These are phyloP conservation scores for Fraxinus latifolia DNA, from an alignment of 305 asterid genomes.

Conservation along the genomic window DNA sequence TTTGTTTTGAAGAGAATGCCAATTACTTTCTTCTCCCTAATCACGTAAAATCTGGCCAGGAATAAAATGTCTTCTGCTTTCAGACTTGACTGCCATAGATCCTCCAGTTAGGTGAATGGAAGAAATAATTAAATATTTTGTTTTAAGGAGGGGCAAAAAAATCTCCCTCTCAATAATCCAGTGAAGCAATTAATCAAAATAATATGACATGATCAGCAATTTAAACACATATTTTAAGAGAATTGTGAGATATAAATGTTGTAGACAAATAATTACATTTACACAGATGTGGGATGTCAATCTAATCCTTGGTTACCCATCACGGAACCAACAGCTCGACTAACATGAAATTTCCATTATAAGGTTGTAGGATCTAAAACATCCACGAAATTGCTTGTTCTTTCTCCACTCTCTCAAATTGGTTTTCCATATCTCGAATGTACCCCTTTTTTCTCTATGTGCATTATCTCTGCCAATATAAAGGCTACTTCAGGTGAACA, in stretches of 20 bases:
- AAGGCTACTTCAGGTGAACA: neutral
- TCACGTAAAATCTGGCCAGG: slow-evolving; percentile 90
- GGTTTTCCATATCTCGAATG: neutral
- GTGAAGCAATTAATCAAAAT: neutral
- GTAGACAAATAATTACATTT: too few relatives aligned
- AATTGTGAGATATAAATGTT: too few relatives aligned
- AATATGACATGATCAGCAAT: neutral
- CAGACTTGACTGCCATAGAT: slow-evolving; percentile 73
- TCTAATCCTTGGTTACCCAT: too few relatives aligned
- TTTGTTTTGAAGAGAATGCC: slow-evolving; percentile 70
- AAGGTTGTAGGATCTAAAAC: too few relatives aligned
- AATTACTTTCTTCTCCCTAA: slow-evolving; percentile 92
- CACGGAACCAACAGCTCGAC: too few relatives aligned
- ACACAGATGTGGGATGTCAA: too few relatives aligned
- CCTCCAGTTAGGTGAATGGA: slow-evolving; percentile 51
- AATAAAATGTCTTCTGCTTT: slow-evolving; percentile 87
- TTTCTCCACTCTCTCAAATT: neutral
- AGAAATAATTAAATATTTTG: slow-evolving; percentile 30
- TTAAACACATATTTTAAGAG: too few relatives aligned
- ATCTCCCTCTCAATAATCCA: neutral
- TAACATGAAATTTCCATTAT: too few relatives aligned
- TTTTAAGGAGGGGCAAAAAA: slow-evolving; percentile 8
- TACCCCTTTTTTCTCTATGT: neutral
- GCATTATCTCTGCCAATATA: neutral
- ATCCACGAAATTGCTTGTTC: neutral